Base-by-base conservation (phyloP, 345 rosid species). In the Rhodamnia argentea region DNA sequence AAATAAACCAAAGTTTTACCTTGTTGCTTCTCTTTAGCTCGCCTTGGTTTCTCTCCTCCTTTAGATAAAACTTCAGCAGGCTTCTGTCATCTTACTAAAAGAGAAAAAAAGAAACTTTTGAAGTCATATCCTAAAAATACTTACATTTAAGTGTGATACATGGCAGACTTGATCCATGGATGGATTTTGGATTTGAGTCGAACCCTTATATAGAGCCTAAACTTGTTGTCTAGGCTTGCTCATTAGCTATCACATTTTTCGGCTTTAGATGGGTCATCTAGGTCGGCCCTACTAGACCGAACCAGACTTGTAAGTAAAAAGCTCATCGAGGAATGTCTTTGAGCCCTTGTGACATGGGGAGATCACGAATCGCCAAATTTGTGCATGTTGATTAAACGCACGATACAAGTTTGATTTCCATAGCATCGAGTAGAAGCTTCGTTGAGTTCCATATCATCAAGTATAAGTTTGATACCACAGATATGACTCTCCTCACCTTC, bases 371-470 rank as follows among this genome's bases (percentile, higher is more conserved):
- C 7, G 26, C 0, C 81, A 37, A 70, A 18, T 70, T 18, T 18
- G 13, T 37, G 10, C 24, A 70, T 37, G 13, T 0, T 1, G 1
- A 32, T 32, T 64, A 2, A 23, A 70, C 0, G 13, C 23, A 29
- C 0, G 44, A 15, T 10, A 32, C 13, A 64, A 18, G 0, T 64
- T 32, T 20, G 1, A 70, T 37, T 70, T 0, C 5, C 47, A 51
- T 51, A 51, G 13, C 13, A 12, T 51, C 14, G 14, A 51, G 52
- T 12, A 51, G 52, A 51, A 51, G 52, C 52, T 51, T 51, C 52
- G 52, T 51, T 12, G 52, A 51, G 52, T 51, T 51, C 52, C 52
- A 3, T 12, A 3, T 51, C 13, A 11, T 51, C 52, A 51, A 51
- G 52, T 11, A 51, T 14, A 11, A 1, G 52, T 51, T 51, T 51